phyloP scores from a whole-genome alignment of 2,329 filamentous ascomycete species.

The Diaporthe australafricana region DNA sequence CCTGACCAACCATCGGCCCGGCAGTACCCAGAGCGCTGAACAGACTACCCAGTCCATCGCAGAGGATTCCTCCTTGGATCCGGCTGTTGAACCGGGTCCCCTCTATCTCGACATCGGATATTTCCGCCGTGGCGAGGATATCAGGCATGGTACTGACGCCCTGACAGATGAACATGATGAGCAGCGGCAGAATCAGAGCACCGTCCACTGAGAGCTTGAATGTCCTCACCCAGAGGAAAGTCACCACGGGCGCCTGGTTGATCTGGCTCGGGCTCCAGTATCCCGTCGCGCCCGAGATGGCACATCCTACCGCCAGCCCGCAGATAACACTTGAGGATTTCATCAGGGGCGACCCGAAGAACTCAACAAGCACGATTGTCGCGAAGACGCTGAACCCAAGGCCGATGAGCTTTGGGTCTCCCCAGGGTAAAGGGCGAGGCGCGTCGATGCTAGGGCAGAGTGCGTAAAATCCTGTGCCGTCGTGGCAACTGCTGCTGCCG shows the following conservation, averaged over 20 bases:
- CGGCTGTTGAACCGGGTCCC: constrained; percentile 74
- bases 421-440: constrained; percentile 70
- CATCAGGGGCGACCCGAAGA: constrained; percentile 78
- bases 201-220: constrained; percentile 75
- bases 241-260: constrained; percentile 68
- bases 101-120: constrained; percentile 63
- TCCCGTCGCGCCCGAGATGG: constrained; percentile 73
- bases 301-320: constrained; percentile 74
- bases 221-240: constrained; percentile 78
- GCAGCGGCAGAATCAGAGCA: constrained; percentile 72
- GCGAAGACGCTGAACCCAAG: constrained; percentile 76
- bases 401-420: constrained; percentile 73
- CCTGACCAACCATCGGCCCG: constrained; percentile 75
- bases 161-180: constrained; percentile 76
- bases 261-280: constrained; percentile 73
- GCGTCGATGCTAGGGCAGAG: constrained; percentile 70
- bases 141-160: constrained; percentile 70
- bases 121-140: constrained; percentile 69
- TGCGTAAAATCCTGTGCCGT: constrained; percentile 59
- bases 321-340: constrained; percentile 75
- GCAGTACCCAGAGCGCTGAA: constrained; percentile 74
- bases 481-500: constrained; percentile 68
- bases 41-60: constrained; percentile 74
- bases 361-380: constrained; percentile 75
- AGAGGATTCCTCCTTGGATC: constrained; percentile 76